Evolutionary conservation across 306 rosid genomes (phyloP).

Genomic region (Fagus crenata): DNA sequence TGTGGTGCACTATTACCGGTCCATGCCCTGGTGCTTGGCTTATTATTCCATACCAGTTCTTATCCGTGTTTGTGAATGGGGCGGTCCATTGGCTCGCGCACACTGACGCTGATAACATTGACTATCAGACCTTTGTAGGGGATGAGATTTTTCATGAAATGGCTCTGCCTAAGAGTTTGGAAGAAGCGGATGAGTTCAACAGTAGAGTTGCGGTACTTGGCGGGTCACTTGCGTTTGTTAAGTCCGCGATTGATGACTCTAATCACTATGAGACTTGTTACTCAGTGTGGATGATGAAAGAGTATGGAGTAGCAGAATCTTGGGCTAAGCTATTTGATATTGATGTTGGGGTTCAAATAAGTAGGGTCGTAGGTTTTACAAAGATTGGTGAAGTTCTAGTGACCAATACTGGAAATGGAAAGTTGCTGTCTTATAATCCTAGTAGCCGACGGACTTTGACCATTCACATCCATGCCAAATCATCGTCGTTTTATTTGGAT

Average conservation of each 20-base stretch:
- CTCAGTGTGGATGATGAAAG: slow-evolving; percentile 21
- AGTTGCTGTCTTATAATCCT: slow-evolving; percentile 11
- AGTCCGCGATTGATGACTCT: too few relatives aligned
- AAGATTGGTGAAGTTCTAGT: slow-evolving; percentile 9
- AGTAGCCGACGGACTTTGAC: not conserved
- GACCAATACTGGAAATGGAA: not conserved
- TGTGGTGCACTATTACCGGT: slow-evolving; percentile 3
- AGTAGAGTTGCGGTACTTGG: not conserved
- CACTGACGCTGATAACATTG: too few relatives aligned
- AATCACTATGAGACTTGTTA: too few relatives aligned
- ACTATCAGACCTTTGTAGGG: not conserved
- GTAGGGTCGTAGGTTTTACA: slow-evolving; percentile 4
- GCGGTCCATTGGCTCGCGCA: slow-evolving; percentile 17
- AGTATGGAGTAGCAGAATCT: slow-evolving; percentile 24
- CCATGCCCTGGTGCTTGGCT: not conserved
- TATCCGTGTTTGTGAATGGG: slow-evolving; percentile 13
- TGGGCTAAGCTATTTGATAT: slow-evolving; percentile 22
- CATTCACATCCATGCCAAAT: too few relatives aligned
- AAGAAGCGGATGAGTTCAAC: not conserved
- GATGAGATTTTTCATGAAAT: slow-evolving; percentile 18
- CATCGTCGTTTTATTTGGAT: not conserved
- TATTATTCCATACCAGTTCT: not conserved
- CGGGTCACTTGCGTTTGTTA: slow-evolving; percentile 8
- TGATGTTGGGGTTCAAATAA: not conserved
- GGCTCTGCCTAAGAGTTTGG: slow-evolving; percentile 5